These are phyloP conservation scores for Dactylellina cionopaga DNA, from an alignment of 2,329 filamentous ascomycete genomes.

Conservation along the genomic window DNA sequence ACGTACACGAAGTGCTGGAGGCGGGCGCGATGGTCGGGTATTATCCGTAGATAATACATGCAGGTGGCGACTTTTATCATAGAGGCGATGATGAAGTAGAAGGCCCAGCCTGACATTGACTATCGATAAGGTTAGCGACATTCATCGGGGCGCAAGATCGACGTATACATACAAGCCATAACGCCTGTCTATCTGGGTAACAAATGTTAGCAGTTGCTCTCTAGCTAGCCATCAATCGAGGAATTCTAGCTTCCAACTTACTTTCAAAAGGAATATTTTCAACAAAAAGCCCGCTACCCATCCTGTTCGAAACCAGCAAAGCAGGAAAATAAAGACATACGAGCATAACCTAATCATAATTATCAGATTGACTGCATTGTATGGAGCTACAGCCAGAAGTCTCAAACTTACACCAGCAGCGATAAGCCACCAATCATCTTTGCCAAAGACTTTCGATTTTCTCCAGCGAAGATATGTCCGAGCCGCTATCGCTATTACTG, in stretches of 20 bases:
- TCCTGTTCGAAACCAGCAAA: constrained; percentile 52
- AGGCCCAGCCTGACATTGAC: constrained; percentile 51
- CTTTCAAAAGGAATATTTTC: constrained; percentile 51
- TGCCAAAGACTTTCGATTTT: constrained; percentile 55
- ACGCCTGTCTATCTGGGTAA: constrained; percentile 32
- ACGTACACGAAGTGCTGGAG: constrained; percentile 49
- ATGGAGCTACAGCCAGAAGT: neutral
- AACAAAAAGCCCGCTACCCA: constrained; percentile 44
- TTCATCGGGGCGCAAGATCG: neutral
- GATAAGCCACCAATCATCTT: constrained; percentile 57
- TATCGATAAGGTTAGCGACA: constrained; percentile 14
- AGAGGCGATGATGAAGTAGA: constrained; percentile 50
- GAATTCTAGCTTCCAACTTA: neutral
- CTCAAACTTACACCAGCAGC: constrained; percentile 55
- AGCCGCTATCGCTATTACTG: constrained; percentile 56
- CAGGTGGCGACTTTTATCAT: constrained; percentile 52
- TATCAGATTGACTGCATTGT: neutral
- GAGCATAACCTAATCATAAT: constrained; percentile 27
- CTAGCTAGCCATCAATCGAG: neutral
- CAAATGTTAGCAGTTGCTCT: neutral
- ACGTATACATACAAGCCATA: constrained; percentile 42
- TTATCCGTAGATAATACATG: constrained; percentile 50
- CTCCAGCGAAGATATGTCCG: constrained; percentile 56
- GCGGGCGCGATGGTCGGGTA: constrained; percentile 39
- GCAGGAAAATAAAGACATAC: constrained; percentile 45